phyloP scores from a whole-genome alignment of 73 alveolate species.

The Paramecium sexaurelia region DNA sequence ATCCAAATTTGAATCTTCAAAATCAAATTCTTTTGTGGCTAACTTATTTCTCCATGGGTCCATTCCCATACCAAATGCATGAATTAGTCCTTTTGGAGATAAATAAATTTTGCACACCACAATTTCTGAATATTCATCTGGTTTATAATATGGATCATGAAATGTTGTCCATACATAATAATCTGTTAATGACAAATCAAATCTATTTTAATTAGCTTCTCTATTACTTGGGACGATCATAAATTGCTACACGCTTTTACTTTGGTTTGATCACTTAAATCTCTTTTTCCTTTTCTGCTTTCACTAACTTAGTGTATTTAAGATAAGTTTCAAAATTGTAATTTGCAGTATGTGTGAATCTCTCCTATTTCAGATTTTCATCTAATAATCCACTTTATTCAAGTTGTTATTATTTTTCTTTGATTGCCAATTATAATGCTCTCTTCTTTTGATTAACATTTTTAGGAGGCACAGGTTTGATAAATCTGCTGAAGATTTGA shows the following conservation, averaged over 20 bases:
- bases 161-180: slow-evolving; percentile 21
- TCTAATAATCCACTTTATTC: background rate
- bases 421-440: background rate
- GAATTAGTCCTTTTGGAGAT: slow-evolving; percentile 6
- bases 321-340: slow-evolving; percentile 49
- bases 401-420: background rate
- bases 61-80: slow-evolving; percentile 44
- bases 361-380: slow-evolving; percentile 34
- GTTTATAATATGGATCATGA: slow-evolving; percentile 41
- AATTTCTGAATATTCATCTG: background rate
- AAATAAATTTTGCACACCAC: slow-evolving; percentile 49
- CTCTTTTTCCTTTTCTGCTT: background rate
- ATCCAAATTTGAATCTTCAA: slow-evolving; percentile 41
- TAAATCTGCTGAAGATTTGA: background rate
- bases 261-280: background rate
- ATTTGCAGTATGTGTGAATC: background rate
- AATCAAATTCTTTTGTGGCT: slow-evolving; percentile 51
- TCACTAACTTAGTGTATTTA: slow-evolving; percentile 12
- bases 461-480: background rate
- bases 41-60: slow-evolving; percentile 7
- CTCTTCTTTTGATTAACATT: background rate
- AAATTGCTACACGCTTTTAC: background rate
- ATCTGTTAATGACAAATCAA: background rate
- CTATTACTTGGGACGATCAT: slow-evolving; percentile 29
- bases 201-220: background rate